Base-by-base conservation (phyloP, 176 grass and related monocot species). In the Neostapfia colusana region DNA sequence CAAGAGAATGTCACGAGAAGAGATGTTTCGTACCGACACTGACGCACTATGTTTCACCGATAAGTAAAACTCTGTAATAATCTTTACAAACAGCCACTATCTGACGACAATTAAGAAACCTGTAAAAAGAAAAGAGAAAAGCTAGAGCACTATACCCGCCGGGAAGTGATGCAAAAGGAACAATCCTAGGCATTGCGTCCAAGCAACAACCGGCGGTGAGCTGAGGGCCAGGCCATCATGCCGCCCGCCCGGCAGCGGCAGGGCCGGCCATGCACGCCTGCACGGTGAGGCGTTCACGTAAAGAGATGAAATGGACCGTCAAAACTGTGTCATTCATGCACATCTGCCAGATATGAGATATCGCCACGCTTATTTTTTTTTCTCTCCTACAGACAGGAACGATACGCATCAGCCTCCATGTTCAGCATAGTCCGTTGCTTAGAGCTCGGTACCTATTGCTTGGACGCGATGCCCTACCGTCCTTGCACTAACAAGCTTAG, bases 221-320 rank as follows among this genome's bases (percentile, higher is more conserved):
- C 43, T 50, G 12, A 18, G 56, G 20, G 39, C 36, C 31, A 57
- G 59, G 43, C 6, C 73, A 45, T 55, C 49, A 38, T 54, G 50
- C n/a, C 59, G 42, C 23, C 21, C 56, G n/a, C n/a, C n/a, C n/a
- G n/a, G n/a, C n/a, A n/a, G n/a, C n/a, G 25, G 51, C 46, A 5
- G 51, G 20, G 26, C 70, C 50, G 70, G 70, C 6, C 60, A 24
- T 34, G 60, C 60, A 50, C 74, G 41, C 56, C 24, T 15, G 63
- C 77, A 4, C 71, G 43, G n/a, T 24, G 73, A 87, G 13, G 73
- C 80, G 85, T 70, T 76, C 70, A 84, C 75, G 81, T 64, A 70
- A 87, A 68, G 42, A 37, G 14, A 17, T 54, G 50, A 42, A 4
- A 8, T 61, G 4, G 17, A 4, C 56, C 17, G 20, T 51, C 49